Conservation (phyloP, 2,329 filamentous ascomycete genomes). For the Colletotrichum agaves region DNA sequence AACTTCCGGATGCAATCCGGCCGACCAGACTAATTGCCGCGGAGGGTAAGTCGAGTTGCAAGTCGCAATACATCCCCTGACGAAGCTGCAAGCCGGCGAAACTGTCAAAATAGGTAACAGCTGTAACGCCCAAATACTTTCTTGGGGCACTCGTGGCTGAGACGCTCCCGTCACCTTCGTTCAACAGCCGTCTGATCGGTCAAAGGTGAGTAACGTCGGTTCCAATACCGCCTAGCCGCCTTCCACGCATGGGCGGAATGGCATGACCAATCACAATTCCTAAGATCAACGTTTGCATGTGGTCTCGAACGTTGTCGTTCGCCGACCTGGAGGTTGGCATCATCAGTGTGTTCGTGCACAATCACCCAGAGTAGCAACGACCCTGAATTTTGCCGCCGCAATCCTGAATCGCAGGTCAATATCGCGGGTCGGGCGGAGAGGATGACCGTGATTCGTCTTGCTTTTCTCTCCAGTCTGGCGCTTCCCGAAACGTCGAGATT, state of each 20-base stretch:
- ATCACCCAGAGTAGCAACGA: background rate
- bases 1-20: too few relatives aligned
- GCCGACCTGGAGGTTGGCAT: constrained; percentile 9
- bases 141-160: too few relatives aligned
- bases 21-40: background rate
- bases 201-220: background rate
- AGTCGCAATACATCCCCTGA: background rate
- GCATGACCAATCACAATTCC: constrained; percentile 18
- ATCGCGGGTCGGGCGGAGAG: background rate
- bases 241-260: background rate
- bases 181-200: background rate
- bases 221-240: constrained; percentile 1
- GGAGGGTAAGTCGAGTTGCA: background rate
- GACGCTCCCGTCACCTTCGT: too few relatives aligned
- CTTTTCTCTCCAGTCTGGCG: background rate
- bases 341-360: background rate
- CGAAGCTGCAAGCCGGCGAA: background rate
- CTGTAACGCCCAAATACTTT: too few relatives aligned
- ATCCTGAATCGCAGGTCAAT: background rate
- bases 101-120: too few relatives aligned
- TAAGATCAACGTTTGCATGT: constrained; percentile 8
- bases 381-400: background rate
- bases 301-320: constrained; percentile 1
- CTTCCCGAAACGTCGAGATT: constrained; percentile 2
- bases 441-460: constrained; percentile 1